Evolutionary conservation across 2,329 filamentous ascomycete species (phyloP), one percentile per base, ranked within the genome.

Genomic region (Hymenoscyphus linearis): DNA sequence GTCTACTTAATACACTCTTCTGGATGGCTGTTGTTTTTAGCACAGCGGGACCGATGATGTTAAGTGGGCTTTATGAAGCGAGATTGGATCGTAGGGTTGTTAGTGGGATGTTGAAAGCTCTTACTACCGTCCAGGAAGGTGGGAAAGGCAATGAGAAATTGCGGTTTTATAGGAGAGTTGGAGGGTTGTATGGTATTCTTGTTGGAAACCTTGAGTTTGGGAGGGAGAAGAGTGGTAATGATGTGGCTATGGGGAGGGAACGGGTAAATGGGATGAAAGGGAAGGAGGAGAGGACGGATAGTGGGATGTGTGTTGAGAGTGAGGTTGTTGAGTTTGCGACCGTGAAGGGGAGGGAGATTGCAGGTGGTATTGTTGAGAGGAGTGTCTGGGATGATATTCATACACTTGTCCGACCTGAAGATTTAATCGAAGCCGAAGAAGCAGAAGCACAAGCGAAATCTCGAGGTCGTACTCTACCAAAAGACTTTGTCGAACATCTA

Each of bases 11-110:
- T 25, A 63, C 61, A 2, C 31, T 63, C 10, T 44, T 62, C 25
- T 65, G 64, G 64, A 36, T 63, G 3, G 53, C 59, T 14, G 25
- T 62, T 12, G 58, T 59, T 3, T 65, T 65, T 37, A 56, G 57
- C 4, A 50, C 57, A 12, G 59, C 64, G 16, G 60, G 57, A 4
- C 64, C 61, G 6, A 63, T 65, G 61, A 63, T 62, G 6, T n/a
- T 65, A 25, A 63, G 64, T 53, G 64, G 61, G 12, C 47, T 65
- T 10, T 63, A 62, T 35, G 62, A 65, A 50, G 64, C 64, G 13
- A 57, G 58, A 12, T 37, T 62, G 5, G 64, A 65, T 53, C 47
- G 58, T 31, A 52, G 53, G n/a, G 31, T 64, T 59, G n/a, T 57
- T 10, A 36, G 40, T 26, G 25, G 25, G 14, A 52, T 63, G 36